Evolutionary conservation across 306 rosid genomes (phyloP).

Genomic region (Vigna reflexopilosa): DNA sequence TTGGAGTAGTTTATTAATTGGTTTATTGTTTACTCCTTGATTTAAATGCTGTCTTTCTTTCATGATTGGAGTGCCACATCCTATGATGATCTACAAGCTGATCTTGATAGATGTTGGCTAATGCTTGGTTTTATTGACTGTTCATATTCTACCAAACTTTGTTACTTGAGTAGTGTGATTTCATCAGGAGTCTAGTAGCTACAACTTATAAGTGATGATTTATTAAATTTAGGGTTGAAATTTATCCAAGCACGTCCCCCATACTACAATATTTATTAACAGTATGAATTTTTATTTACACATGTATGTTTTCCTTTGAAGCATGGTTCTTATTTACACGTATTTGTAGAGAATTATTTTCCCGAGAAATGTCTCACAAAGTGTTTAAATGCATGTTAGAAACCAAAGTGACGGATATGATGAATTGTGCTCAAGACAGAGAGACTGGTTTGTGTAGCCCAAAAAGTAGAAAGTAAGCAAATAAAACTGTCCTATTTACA

Average conservation of each 20-base stretch:
- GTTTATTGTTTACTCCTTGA: constrained; percentile 15
- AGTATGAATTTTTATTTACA: background rate
- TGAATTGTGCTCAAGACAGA: constrained; percentile 51
- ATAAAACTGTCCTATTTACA: constrained; percentile 31
- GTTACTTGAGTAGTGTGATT: constrained; percentile 1
- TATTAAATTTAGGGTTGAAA: background rate
- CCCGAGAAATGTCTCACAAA: constrained; percentile 33
- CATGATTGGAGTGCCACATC: background rate
- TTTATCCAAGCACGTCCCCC: too few species aligned
- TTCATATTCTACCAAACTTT: background rate
- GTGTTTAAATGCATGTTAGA: constrained; percentile 51
- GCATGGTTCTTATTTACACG: constrained; percentile 4
- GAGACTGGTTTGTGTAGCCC: constrained; percentile 47
- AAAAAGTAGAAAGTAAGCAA: constrained; percentile 56
- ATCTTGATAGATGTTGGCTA: constrained; percentile 9
- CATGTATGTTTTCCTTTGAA: constrained; percentile 11
- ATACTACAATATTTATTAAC: background rate
- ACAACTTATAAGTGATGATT: constrained; percentile 16
- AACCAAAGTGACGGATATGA: constrained; percentile 42
- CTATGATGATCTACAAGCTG: background rate
- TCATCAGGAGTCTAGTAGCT: constrained; percentile 1
- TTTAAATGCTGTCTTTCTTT: background rate
- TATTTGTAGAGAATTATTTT: constrained; percentile 45
- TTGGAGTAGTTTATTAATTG: constrained; percentile 12
- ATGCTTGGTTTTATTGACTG: constrained; percentile 12